Base-by-base conservation (phyloP, 805 yeast species). In the Kluyveromyces dobzhanskii region DNA sequence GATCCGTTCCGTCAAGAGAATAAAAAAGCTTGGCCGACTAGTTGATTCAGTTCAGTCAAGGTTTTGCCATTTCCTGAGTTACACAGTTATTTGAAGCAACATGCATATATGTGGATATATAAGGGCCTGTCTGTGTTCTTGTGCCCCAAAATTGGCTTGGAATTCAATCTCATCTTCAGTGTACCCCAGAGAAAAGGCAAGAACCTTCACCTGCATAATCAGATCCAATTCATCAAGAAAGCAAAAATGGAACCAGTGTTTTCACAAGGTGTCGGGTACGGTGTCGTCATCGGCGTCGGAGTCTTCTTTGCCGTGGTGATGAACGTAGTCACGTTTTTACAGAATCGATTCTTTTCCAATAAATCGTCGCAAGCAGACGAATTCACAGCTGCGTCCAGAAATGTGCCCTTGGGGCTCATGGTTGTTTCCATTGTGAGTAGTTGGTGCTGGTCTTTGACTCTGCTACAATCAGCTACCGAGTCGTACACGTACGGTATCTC, bases 381-480 rank as follows among this genome's bases (percentile, higher is more conserved):
- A 51, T 68, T 69, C 45, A 58, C 69, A 3, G 66, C 73, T 3
- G 72, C 74, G 7, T 61, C 66, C 4, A 60, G 75, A 54, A 57
- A 59, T 35, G 65, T 69, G 30, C 63, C 67, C 25, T 55, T 69
- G 13, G 73, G 72, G 25, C 45, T 70, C 17, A 62, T 68, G 31
- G 63, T 66, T 19, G 64, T 67, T 17, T 67, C 70, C 9, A 65
- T 67, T 17, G 68, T 69, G 4, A 61, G 67, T n/a, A 55, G 66
- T n/a, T 59, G 65, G 66, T 56, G 62, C 10, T 61, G 65, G 66
- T 47, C 61, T 9, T 46, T 59, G 23, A 57, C 64, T 3, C 38
- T 59, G 9, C 35, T 62, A 13, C 57, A 44, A 48, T 51, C 62
- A 23, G 59, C 61, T n/a, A 51, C 59, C 2, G 45, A 51, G 38